Percentiles rank a stretch among this genome's conserved stretches.
Conservation (phyloP, 108 stramenopile species). For the Cyclotella baltica region DNA sequence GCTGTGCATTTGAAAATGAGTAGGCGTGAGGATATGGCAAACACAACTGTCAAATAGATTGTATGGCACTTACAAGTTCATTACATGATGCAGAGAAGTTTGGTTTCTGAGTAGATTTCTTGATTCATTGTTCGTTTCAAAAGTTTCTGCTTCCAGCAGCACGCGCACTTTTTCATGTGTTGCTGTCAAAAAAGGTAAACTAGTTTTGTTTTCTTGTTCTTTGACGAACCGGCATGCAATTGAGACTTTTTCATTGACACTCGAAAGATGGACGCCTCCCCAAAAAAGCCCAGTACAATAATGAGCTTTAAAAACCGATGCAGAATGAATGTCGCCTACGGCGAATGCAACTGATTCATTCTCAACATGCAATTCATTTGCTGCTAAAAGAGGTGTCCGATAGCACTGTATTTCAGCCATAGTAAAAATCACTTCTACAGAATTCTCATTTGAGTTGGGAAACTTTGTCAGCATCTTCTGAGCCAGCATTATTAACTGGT, state of each 20-base stretch:
- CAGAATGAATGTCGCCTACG: slow-evolving; percentile 11
- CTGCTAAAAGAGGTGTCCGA: slow-evolving; percentile 6
- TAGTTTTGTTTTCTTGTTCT: no score
- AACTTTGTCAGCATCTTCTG: neutral
- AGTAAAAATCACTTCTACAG: neutral
- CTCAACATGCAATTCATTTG: neutral
- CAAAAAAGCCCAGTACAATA: no score
- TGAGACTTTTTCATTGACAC: no score
- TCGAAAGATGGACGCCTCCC: no score
- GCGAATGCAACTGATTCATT: neutral
- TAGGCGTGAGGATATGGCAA: neutral
- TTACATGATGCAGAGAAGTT: neutral
- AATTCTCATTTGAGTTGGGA: neutral
- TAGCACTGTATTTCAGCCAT: neutral
- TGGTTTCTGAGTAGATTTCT: no score
- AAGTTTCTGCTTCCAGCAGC: no score
- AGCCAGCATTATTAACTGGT: slow-evolving; percentile 16
- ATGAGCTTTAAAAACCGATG: neutral
- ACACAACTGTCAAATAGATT: no score
- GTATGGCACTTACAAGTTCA: neutral
- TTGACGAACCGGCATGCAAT: no score
- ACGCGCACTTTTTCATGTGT: no score
- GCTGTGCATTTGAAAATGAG: neutral
- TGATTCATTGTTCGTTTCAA: no score
- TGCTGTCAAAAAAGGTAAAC: no score